phyloP scores from a whole-genome alignment of 371 early-diverging fungal genomes.

The Blakeslea trispora region DNA sequence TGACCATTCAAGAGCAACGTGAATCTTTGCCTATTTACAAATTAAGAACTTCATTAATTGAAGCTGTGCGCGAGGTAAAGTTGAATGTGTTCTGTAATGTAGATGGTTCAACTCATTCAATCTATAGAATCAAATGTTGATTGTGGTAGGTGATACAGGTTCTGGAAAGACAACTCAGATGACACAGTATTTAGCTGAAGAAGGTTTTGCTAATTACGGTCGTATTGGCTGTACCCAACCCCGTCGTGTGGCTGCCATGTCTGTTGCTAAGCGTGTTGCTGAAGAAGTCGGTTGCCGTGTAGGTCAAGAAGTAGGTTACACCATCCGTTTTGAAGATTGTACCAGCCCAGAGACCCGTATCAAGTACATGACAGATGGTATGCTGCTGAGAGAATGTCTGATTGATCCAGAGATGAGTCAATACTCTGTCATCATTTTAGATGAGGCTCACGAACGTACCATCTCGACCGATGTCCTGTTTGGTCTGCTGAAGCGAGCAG shows the following conservation, averaged over 20 bases:
- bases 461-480: constrained; percentile 97
- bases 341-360: constrained; percentile 92
- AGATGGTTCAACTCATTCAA: no score
- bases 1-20: constrained; percentile 92
- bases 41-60: constrained; percentile 73
- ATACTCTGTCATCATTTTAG: constrained; percentile 96
- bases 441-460: constrained; percentile 99
- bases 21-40: constrained; percentile 89
- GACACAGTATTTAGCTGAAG: constrained; percentile 97
- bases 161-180: constrained; percentile 99
- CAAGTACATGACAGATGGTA: constrained; percentile 99
- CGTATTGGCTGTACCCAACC: constrained; percentile 99
- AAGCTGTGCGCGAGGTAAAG: constrained; percentile 74
- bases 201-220: constrained; percentile 81
- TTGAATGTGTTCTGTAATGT: no score
- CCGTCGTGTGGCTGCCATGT: constrained; percentile 99
- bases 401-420: constrained; percentile 81
- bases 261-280: constrained; percentile 98
- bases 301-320: constrained; percentile 97
- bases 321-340: constrained; percentile 98
- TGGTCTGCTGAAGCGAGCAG: constrained; percentile 90
- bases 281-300: constrained; percentile 96
- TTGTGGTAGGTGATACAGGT: constrained; percentile 98
- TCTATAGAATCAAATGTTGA: constrained; percentile 89
- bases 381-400: constrained; percentile 96